These are phyloP conservation scores for Monosporozyma siamensis DNA, from an alignment of 805 yeast genomes.

Conservation along the genomic window DNA sequence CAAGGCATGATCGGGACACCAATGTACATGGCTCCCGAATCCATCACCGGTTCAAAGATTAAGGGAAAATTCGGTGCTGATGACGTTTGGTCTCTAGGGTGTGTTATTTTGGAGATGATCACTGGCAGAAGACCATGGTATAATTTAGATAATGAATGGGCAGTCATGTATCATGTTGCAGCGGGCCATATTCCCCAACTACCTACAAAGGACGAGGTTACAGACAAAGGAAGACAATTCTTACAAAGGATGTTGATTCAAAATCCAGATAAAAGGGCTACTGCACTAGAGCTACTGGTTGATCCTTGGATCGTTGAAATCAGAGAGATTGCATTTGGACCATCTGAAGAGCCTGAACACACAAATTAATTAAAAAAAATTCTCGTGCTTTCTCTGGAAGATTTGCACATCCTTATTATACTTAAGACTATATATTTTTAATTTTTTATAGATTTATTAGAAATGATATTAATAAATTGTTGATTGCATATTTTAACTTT, in stretches of 20 bases:
- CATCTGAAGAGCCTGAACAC: conserved; percentile 3
- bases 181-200: conserved; percentile 86
- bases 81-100: conserved; percentile 96
- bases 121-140: conserved; percentile 97
- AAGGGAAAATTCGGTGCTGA: conserved; percentile 34
- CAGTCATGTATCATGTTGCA: conserved; percentile 96
- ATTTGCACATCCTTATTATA: neutral
- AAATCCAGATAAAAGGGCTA: conserved; percentile 69
- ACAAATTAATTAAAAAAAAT: neutral
- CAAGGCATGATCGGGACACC: conserved; percentile 74
- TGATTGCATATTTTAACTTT: no score
- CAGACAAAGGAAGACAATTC: conserved; percentile 63
- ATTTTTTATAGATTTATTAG: no score
- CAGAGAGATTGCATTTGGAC: conserved; percentile 55
- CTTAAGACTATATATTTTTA: no score
- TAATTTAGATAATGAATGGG: conserved; percentile 93
- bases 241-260: conserved; percentile 68
- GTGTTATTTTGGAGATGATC: conserved; percentile 93
- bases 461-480: no score
- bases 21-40: conserved; percentile 98
- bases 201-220: conserved; percentile 70
- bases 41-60: conserved; percentile 63
- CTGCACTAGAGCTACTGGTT: conserved; percentile 73
- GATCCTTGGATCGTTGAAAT: conserved; percentile 86
- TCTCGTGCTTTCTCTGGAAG: neutral